A percentile compares a stretch with the other conserved stretches of the same genome.
Conservation (phyloP, 441 rosid genomes). For the Corymbia calophylla region DNA sequence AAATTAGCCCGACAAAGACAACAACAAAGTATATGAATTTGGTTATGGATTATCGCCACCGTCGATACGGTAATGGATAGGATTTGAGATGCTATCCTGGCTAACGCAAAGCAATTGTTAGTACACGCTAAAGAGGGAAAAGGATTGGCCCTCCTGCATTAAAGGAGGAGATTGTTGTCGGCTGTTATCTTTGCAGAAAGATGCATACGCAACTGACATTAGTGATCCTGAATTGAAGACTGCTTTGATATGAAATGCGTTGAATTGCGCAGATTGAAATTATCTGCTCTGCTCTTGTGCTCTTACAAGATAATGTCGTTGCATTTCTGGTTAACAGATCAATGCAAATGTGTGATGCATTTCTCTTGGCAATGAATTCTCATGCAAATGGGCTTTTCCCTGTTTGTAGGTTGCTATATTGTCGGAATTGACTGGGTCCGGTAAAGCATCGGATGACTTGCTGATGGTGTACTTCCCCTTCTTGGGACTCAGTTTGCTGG, state of each 20-base stretch:
- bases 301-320: neutral
- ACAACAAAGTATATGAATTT: neutral
- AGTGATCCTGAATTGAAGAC: neutral
- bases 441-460: constrained; percentile 54
- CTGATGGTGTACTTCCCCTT: constrained; percentile 49
- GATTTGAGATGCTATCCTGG: neutral
- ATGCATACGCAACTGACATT: neutral
- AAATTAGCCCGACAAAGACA: neutral
- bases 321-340: neutral
- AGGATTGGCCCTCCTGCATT: neutral
- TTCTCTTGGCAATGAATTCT: neutral
- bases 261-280: neutral
- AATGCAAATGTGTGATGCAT: neutral
- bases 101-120: neutral
- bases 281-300: neutral
- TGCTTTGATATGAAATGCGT: neutral
- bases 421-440: constrained; percentile 55
- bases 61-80: neutral
- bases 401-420: constrained; percentile 45
- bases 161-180: neutral
- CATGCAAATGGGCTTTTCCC: neutral
- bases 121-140: neutral
- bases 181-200: neutral
- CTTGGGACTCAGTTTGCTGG: constrained; percentile 51
- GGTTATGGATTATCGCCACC: neutral